phyloP scores from a whole-genome alignment of 129 eudicot genomes.

The Centrapalus pauciflorus region DNA sequence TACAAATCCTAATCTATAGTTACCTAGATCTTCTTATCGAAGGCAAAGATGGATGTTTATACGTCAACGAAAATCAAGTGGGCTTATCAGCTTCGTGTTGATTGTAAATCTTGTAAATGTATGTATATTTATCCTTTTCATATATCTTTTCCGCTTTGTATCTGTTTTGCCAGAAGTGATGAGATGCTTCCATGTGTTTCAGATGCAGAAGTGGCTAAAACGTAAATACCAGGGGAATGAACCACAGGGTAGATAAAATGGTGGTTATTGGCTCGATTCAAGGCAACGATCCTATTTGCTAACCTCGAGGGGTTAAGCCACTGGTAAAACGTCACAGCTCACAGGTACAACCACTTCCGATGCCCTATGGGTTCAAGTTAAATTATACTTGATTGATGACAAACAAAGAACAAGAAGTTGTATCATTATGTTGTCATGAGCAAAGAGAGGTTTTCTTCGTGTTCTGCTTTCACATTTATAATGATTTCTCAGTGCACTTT shows the following conservation, averaged over 20 bases:
- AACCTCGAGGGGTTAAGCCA: background rate
- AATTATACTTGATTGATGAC: background rate
- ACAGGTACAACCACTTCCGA: too few species aligned
- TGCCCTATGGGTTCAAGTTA: background rate
- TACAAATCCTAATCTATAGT: slow-evolving; percentile 39
- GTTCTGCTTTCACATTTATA: background rate
- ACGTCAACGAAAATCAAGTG: background rate
- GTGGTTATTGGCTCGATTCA: background rate
- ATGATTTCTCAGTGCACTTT: background rate
- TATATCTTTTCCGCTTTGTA: background rate
- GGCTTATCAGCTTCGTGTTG: slow-evolving; percentile 15
- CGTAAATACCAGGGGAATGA: slow-evolving; percentile 3
- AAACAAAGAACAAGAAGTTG: background rate
- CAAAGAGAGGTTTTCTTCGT: background rate
- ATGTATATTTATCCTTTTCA: background rate
- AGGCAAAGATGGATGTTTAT: background rate
- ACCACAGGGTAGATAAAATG: too few species aligned
- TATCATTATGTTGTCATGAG: background rate
- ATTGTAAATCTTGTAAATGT: slow-evolving; percentile 47
- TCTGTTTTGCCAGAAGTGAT: background rate
- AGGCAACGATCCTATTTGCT: background rate
- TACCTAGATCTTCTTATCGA: slow-evolving; percentile 4
- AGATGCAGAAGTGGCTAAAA: slow-evolving; percentile 33
- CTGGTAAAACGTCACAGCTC: background rate
- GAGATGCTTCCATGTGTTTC: background rate